These are phyloP conservation scores for Cadophora gregata DNA, from an alignment of 2,329 filamentous ascomycete species.

Conservation along the genomic window DNA sequence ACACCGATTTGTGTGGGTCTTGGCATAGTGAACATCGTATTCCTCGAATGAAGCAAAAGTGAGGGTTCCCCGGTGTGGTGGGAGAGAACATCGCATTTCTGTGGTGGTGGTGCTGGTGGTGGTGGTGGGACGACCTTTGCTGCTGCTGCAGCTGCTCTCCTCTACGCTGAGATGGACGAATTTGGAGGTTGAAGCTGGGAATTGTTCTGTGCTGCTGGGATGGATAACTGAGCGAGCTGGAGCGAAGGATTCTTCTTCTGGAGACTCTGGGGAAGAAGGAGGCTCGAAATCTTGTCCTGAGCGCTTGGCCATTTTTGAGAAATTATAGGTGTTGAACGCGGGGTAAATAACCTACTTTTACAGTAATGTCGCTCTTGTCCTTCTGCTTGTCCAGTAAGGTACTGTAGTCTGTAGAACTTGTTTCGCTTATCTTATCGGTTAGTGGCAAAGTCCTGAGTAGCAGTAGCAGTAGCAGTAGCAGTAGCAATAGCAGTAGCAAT, in stretches of 20 bases:
- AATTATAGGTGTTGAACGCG: conserved; percentile 41
- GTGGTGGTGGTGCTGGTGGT: too few species aligned
- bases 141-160: too few species aligned
- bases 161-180: conserved; percentile 69
- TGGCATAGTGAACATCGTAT: conserved; percentile 86
- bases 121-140: too few species aligned
- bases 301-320: conserved; percentile 62
- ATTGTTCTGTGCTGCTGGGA: conserved; percentile 35
- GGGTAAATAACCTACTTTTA: conserved; percentile 47
- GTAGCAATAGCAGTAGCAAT: too few species aligned
- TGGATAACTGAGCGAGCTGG: conserved; percentile 37
- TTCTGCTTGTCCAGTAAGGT: conserved; percentile 17
- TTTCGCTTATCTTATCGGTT: conserved; percentile 19
- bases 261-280: conserved; percentile 48
- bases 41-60: conserved; percentile 77
- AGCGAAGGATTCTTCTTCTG: conserved; percentile 34
- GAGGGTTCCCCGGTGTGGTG: conserved; percentile 75
- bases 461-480: too few species aligned
- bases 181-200: conserved; percentile 52
- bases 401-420: too few species aligned
- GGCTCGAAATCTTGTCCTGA: conserved; percentile 57
- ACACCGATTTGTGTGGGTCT: conserved; percentile 84
- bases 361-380: conserved; percentile 21
- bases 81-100: conserved; percentile 79
- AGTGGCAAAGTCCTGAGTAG: neutral